phyloP scores from a whole-genome alignment of 495 filamentous ascomycete species.

The Glonium stellatum region DNA sequence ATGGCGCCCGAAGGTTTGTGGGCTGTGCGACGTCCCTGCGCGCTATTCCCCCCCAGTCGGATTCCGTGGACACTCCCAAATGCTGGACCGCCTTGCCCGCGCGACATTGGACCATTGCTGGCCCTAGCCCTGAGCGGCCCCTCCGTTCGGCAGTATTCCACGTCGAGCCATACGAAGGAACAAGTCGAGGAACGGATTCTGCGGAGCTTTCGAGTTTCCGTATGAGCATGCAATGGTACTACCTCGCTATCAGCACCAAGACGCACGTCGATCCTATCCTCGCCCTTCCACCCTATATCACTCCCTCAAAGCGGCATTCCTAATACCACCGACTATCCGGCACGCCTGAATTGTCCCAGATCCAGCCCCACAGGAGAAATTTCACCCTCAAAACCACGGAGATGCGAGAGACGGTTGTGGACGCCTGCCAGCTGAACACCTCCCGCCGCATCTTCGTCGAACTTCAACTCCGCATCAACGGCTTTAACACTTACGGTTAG shows the following conservation, averaged over 20 bases:
- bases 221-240: constrained; percentile 19
- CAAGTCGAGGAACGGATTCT: constrained; percentile 13
- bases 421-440: constrained; percentile 26
- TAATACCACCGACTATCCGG: constrained; percentile 7
- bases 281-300: constrained; percentile 19
- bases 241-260: constrained; percentile 20
- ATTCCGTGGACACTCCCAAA: not conserved
- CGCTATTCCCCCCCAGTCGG: not conserved
- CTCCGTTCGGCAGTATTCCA: constrained; percentile 3
- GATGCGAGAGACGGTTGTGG: constrained; percentile 24
- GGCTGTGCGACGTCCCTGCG: not conserved
- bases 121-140: not conserved
- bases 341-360: constrained; percentile 7
- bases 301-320: constrained; percentile 4
- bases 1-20: not conserved
- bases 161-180: constrained; percentile 22
- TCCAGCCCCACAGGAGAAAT: constrained; percentile 15
- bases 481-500: constrained; percentile 33
- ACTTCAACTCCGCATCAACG: constrained; percentile 30
- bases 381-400: constrained; percentile 15
- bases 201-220: constrained; percentile 17
- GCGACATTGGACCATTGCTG: not conserved
- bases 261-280: constrained; percentile 22
- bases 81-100: constrained; percentile 8
- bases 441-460: constrained; percentile 31